phyloP scores from a whole-genome alignment of 371 early-diverging fungal genomes.

The Rhizopus delemar region DNA sequence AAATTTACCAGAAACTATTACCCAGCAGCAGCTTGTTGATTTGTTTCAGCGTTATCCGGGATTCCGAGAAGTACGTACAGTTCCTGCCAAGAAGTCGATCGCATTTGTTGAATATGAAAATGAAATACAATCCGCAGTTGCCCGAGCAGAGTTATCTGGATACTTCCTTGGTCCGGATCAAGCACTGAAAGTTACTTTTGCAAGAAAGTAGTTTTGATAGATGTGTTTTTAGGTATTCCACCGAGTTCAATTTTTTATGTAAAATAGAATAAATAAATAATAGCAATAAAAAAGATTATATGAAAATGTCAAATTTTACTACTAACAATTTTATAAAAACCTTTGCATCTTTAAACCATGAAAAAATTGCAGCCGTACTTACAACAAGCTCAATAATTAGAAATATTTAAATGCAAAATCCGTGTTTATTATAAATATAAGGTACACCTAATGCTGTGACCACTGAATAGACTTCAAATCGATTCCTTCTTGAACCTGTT shows the following conservation, averaged over 20 bases:
- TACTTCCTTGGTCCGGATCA: slow-evolving; percentile 74
- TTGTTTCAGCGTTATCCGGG: slow-evolving; percentile 80
- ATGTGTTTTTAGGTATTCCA: no score
- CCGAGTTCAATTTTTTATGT: no score
- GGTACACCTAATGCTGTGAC: slow-evolving; percentile 74
- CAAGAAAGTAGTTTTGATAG: slow-evolving; percentile 51
- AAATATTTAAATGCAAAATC: no score
- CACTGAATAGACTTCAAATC: slow-evolving; percentile 92
- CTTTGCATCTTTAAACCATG: no score
- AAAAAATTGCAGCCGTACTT: no score
- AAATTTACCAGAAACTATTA: slow-evolving; percentile 79
- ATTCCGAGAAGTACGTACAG: slow-evolving; percentile 88
- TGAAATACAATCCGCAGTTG: slow-evolving; percentile 75
- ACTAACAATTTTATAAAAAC: no score
- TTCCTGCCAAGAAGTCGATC: slow-evolving; percentile 82
- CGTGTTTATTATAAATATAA: neutral
- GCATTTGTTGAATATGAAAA: slow-evolving; percentile 95
- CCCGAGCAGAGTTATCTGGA: slow-evolving; percentile 76
- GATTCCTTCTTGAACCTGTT: slow-evolving; percentile 83
- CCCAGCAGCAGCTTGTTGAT: slow-evolving; percentile 60
- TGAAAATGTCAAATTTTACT: no score
- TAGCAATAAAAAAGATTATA: no score
- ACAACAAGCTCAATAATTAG: no score
- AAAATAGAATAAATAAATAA: no score
- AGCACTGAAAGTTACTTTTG: slow-evolving; percentile 83